phyloP scores from a whole-genome alignment of 306 rosid genomes.

The Prunus davidiana region DNA sequence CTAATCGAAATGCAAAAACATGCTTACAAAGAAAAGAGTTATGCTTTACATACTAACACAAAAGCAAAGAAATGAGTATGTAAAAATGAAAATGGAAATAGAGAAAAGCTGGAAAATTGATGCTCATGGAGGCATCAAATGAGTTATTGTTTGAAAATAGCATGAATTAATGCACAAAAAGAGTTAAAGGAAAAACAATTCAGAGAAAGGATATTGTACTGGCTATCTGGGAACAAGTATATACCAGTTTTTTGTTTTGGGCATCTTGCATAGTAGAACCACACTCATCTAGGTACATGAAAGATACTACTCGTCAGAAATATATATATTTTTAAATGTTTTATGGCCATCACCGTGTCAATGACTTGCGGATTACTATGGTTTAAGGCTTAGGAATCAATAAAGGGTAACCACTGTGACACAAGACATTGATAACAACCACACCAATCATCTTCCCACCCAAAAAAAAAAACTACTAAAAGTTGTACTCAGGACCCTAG shows the following conservation, averaged over 20 bases:
- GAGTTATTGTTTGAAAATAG: not conserved
- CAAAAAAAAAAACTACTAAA: not conserved
- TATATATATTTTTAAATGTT: not conserved
- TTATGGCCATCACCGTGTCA: not conserved
- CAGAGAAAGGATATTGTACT: not conserved
- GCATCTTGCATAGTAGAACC: not conserved
- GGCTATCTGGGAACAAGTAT: not conserved
- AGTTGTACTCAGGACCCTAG: not conserved
- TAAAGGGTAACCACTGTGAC: not conserved
- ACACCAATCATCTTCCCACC: not conserved
- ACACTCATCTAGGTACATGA: not conserved
- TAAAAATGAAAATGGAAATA: slow-evolving; percentile 4
- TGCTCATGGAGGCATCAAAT: not conserved
- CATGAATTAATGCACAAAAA: not conserved
- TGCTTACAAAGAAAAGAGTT: not conserved
- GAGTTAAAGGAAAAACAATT: not conserved
- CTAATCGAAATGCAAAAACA: slow-evolving; percentile 21
- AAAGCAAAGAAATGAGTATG: not conserved
- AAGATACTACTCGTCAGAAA: no score
- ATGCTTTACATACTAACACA: not conserved
- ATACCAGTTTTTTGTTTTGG: not conserved
- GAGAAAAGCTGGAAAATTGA: not conserved
- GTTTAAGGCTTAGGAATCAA: not conserved
- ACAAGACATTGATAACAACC: not conserved
- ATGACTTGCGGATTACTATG: not conserved